phyloP scores from a whole-genome alignment of 2,329 filamentous ascomycete genomes.

The Ophiostoma angusticollis region DNA sequence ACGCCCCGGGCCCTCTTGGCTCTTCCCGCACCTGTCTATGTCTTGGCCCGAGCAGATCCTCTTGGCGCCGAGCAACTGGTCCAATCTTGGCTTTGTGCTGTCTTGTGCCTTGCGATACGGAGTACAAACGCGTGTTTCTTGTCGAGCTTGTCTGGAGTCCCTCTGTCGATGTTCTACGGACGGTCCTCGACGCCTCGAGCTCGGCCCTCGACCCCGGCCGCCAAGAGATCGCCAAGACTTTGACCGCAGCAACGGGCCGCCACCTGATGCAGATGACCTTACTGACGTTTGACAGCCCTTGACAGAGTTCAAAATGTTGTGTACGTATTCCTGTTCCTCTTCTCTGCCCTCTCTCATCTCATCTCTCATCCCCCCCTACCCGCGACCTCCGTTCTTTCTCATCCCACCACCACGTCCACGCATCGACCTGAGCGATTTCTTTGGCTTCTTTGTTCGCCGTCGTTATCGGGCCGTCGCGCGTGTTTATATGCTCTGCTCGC shows the following conservation, averaged over 20 bases:
- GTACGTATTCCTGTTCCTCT: constrained; percentile 10
- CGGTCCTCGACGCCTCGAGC: background rate
- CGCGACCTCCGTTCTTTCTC: background rate
- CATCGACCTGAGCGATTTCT: too few relatives aligned
- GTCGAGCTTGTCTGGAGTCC: too few relatives aligned
- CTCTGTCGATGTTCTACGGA: too few relatives aligned
- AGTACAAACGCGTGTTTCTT: too few relatives aligned
- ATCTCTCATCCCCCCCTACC: background rate
- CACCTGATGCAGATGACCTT: constrained; percentile 9
- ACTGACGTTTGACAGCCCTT: constrained; percentile 23
- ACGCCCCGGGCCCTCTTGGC: background rate
- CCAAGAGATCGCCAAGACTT: constrained; percentile 6
- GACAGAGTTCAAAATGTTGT: constrained; percentile 23
- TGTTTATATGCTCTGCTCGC: too few relatives aligned
- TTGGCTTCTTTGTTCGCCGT: too few relatives aligned
- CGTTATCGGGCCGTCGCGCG: too few relatives aligned
- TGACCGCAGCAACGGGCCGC: background rate
- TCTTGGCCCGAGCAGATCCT: constrained; percentile 1
- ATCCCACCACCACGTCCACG: too few relatives aligned
- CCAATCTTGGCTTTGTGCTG: constrained; percentile 7
- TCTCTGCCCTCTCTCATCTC: background rate
- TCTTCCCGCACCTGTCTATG: too few relatives aligned
- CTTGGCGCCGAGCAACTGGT: constrained; percentile 9
- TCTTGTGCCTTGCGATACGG: constrained; percentile 8
- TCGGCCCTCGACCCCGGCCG: background rate